Base-by-base conservation (phyloP, 768 basidiomycete species). In the Lentinula edodes region DNA sequence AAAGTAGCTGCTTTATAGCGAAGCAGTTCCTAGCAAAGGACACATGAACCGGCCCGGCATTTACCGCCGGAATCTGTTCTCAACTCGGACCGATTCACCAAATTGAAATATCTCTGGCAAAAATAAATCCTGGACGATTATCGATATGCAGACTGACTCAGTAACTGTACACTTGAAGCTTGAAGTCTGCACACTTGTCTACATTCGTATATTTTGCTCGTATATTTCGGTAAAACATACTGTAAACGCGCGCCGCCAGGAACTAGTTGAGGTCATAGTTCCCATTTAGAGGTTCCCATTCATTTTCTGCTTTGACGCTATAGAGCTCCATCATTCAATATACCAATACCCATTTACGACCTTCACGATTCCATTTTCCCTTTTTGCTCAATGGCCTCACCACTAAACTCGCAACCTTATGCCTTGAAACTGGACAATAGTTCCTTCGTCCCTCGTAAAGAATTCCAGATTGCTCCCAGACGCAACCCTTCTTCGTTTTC, bases 371-470 rank as follows among this genome's bases (percentile, higher is more conserved):
- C 12, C 8, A 7, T 13, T 50, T 50, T 28, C 35, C 2, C 28
- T 15, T 52, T 16, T 45, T n/a, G 6, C 39, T 34, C 23, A 34
- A 56, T 56, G 55, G 10, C 60, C 36, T 50, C 42, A 52, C 42
- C 60, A 23, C 42, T n/a, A 58, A 32, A 58, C 28, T 38, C 60
- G 7, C 57, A 42, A 5, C 57, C 35, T 16, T 28, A 39, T 53
- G 20, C 41, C 8, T 43, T 42, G 18, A 20, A 12, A 46, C 45
- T 34, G 18, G 54, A 56, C 18, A 23, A 32, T 23, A 12, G 53
- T 55, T 71, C 78, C 64, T 88, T 91, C 64, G 78, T 79, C 39
- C 90, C 90, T 20, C 75, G 90, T 67, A 87, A 83, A 68, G 90
- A 91, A 73, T 91, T 91, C 71, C 74, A 87, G 62, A 83, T 80